These are phyloP conservation scores for Didymella exigua DNA, from an alignment of 2,329 filamentous ascomycete species.

Conservation along the genomic window DNA sequence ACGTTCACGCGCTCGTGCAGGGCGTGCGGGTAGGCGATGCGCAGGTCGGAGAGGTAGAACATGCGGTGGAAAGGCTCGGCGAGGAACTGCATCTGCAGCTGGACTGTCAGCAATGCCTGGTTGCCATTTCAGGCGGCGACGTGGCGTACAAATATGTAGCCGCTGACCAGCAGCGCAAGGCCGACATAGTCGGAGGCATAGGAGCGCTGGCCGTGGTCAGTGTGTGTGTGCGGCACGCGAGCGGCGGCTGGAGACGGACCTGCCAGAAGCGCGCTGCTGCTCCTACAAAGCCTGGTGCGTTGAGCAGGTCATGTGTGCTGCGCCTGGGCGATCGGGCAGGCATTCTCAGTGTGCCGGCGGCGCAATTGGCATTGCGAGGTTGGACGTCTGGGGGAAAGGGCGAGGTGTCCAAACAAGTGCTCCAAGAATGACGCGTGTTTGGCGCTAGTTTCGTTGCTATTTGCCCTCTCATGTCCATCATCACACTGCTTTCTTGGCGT, in stretches of 20 bases:
- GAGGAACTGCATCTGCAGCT: slow-evolving; percentile 65
- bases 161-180: slow-evolving; percentile 70
- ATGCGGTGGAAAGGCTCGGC: slow-evolving; percentile 90
- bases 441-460: neutral
- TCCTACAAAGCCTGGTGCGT: slow-evolving; percentile 50
- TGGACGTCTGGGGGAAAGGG: neutral
- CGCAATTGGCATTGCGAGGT: slow-evolving; percentile 29
- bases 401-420: slow-evolving; percentile 22
- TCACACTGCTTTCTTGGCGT: neutral
- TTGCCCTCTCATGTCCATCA: neutral
- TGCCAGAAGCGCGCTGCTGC: slow-evolving; percentile 59
- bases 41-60: slow-evolving; percentile 85
- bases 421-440: slow-evolving; percentile 17
- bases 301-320: slow-evolving; percentile 31
- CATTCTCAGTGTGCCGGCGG: slow-evolving; percentile 30
- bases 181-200: slow-evolving; percentile 90
- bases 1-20: slow-evolving; percentile 82
- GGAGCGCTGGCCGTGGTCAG: slow-evolving; percentile 62
- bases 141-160: slow-evolving; percentile 65
- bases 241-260: slow-evolving; percentile 29
- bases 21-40: slow-evolving; percentile 86
- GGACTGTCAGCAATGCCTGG: slow-evolving; percentile 12
- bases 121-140: neutral
- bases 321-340: slow-evolving; percentile 37
- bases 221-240: slow-evolving; percentile 1